A percentile compares a stretch with the other conserved stretches of the same genome.
Conservation (phyloP, 805 yeast genomes). For the Myxozyma vanderwaltii region DNA sequence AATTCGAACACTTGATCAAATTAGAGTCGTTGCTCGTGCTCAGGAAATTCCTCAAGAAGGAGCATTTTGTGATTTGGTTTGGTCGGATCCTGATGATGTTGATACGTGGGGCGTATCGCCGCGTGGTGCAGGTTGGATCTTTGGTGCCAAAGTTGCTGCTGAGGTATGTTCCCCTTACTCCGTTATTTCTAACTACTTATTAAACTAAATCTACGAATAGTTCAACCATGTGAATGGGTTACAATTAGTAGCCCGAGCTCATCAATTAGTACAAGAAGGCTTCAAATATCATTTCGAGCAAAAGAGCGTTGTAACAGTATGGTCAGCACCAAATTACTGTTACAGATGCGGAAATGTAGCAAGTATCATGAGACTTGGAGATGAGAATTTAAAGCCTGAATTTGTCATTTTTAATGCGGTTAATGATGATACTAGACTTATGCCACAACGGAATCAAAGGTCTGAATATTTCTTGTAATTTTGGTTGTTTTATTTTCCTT, state of each 20-base stretch:
- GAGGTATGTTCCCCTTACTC: conserved; percentile 46
- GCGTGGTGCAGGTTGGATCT: conserved; percentile 98
- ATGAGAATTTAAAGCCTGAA: conserved; percentile 72
- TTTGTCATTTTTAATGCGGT: conserved; percentile 95
- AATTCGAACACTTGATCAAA: conserved; percentile 95
- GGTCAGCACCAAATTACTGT: conserved; percentile 98
- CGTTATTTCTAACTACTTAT: neutral
- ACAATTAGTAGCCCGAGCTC: conserved; percentile 90
- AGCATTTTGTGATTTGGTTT: conserved; percentile 93
- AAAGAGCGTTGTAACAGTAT: conserved; percentile 94
- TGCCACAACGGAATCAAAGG: conserved; percentile 45
- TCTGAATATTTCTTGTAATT: conserved; percentile 44
- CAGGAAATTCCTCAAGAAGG: conserved; percentile 99
- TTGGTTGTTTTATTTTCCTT: neutral
- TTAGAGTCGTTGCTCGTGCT: conserved; percentile 89
- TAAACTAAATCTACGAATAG: conserved; percentile 19
- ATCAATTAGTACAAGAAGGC: conserved; percentile 98
- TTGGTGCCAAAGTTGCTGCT: conserved; percentile 89
- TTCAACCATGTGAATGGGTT: conserved; percentile 93
- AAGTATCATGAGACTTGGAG: conserved; percentile 94
- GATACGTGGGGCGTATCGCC: conserved; percentile 98
- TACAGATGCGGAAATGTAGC: conserved; percentile 98
- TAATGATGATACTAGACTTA: conserved; percentile 58
- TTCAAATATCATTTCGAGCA: conserved; percentile 95
- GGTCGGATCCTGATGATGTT: conserved; percentile 98